Evolutionary conservation across 1,284 basidiomycete species (phyloP), one percentile per base, ranked within the genome.

Genomic region (Trichosporon asahii): DNA sequence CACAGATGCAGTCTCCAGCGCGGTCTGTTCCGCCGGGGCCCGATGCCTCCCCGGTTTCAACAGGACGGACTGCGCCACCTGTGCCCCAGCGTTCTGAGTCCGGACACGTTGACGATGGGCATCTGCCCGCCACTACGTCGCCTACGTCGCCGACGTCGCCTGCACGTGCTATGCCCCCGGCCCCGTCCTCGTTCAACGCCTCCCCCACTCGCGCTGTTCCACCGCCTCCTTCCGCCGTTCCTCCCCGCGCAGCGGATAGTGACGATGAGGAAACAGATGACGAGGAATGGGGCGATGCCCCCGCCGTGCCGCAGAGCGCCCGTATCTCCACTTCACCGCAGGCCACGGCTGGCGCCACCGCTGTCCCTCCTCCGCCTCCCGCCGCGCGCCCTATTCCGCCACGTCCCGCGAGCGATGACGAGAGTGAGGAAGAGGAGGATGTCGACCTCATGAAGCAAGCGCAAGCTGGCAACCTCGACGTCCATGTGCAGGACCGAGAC

Each of bases 241-340:
- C 66, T 6, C 71, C 71, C n/a, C 74, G 69, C 21, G 61, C 76
- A 1, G 29, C 73, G 27, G 69, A 76, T 8, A 75, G 74, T 14
- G 78, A 76, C 12, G 65, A 75, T 12, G 75, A 76, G 23, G 76
- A 76, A 1, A 74, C 73, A 12, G 77, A 79, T 27, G 79, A 76
- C 11, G 77, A 78, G 14, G 73, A 71, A 14, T 73, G 65, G 65
- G 68, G 63, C 7, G 70, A 72, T 7, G 70, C 63, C 7, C 53
- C 55, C 0, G 55, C 68, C 18, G 64, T 64, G 6, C 63, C 68
- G 14, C 69, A 66, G 2, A 53, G 53, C 25, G 66, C 33, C n/a
- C 60, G 29, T 25, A n/a, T 55, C 21, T 2, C 27, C 33, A 14
- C 65, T 25, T 18, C 37, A 25, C n/a, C 66, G n/a, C 23, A 49